Conservation (phyloP, 78 protist genomes). For the slime mould (Dictyostelium discoideum) region DNA sequence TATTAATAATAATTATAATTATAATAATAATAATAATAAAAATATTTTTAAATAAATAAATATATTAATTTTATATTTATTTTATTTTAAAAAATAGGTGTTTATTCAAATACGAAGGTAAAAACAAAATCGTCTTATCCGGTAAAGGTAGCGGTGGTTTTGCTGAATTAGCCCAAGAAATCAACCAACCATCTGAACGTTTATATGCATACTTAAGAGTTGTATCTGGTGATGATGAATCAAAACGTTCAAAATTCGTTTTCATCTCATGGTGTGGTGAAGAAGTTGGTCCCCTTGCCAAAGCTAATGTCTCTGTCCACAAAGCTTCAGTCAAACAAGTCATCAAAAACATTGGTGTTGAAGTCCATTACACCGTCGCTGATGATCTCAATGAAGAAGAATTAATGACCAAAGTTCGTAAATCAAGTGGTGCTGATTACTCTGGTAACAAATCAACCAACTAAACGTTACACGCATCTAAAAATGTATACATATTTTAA, state of each 20-base stretch:
- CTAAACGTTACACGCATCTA: constrained; percentile 1
- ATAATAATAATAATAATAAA: too few relatives aligned
- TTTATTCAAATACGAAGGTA: constrained; percentile 68
- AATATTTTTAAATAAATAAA: too few relatives aligned
- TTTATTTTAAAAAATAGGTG: constrained; percentile 17
- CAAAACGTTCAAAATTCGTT: constrained; percentile 84
- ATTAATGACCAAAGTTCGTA: constrained; percentile 28
- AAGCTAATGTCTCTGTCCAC: constrained; percentile 85
- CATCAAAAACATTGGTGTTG: constrained; percentile 52
- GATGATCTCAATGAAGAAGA: constrained; percentile 61
- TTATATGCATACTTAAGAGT: constrained; percentile 73
- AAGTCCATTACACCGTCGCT: constrained; percentile 11
- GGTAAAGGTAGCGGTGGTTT: constrained; percentile 64
- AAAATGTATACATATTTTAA: neutral
- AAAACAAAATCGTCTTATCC: constrained; percentile 20
- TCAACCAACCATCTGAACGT: constrained; percentile 20
- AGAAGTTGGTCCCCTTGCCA: constrained; percentile 55
- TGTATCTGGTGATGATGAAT: constrained; percentile 81
- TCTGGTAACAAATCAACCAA: constrained; percentile 70
- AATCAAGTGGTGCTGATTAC: constrained; percentile 87
- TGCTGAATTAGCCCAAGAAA: constrained; percentile 37
- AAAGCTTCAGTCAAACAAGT: constrained; percentile 82
- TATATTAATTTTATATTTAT: neutral
- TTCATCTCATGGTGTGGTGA: constrained; percentile 85
- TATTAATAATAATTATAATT: neutral